Conservation (phyloP, 768 basidiomycete genomes). For the Rhizopogon sp. region DNA sequence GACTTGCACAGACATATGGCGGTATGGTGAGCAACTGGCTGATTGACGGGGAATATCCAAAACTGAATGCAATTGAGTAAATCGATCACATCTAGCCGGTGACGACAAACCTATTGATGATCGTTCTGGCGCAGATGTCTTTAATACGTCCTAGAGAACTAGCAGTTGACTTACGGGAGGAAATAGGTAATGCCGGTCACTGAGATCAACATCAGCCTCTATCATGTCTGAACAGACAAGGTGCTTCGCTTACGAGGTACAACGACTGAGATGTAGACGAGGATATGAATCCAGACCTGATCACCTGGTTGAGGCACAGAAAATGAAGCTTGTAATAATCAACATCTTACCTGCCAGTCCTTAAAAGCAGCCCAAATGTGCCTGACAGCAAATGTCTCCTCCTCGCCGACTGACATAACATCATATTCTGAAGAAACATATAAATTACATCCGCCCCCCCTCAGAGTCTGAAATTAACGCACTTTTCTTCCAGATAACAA, state of each 20-base stretch:
- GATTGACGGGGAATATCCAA: constrained; percentile 49
- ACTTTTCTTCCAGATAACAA: too few relatives aligned
- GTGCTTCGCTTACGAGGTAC: too few relatives aligned
- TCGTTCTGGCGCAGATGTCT: too few relatives aligned
- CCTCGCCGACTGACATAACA: constrained; percentile 51
- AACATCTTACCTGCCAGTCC: constrained; percentile 53
- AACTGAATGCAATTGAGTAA: constrained; percentile 28
- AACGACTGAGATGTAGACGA: too few relatives aligned
- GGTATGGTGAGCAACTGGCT: constrained; percentile 62
- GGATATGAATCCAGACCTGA: too few relatives aligned
- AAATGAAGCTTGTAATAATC: background rate
- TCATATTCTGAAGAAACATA: constrained; percentile 42
- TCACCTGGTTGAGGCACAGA: too few relatives aligned
- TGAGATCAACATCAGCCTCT: constrained; percentile 14
- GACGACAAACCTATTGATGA: too few relatives aligned
- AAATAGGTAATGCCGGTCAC: constrained; percentile 71
- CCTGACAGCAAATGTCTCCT: constrained; percentile 48
- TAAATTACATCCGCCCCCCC: background rate
- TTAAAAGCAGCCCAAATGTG: constrained; percentile 47
- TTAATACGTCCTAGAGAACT: background rate
- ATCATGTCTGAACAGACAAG: too few relatives aligned
- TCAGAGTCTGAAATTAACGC: too few relatives aligned
- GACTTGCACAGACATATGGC: constrained; percentile 51
- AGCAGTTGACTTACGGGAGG: constrained; percentile 7
- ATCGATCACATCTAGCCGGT: background rate